Percentiles rank a stretch among this genome's conserved stretches.
These are phyloP conservation scores for Arabidopsis arenosa DNA, from an alignment of 345 rosid species.

Conservation along the genomic window DNA sequence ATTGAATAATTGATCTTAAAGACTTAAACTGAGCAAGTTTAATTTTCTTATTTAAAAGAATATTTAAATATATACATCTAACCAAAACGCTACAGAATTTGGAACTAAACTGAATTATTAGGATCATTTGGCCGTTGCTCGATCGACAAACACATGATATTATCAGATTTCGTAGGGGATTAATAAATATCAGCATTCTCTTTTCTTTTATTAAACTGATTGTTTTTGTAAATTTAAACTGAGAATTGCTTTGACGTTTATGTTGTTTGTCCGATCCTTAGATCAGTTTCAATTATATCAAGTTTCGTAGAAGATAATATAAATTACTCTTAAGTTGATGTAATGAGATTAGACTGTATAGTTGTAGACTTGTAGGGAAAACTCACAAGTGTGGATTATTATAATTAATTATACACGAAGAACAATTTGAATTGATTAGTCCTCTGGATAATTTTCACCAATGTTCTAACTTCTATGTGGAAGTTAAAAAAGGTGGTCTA, in stretches of 20 bases:
- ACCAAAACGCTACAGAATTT: neutral
- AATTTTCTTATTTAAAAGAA: neutral
- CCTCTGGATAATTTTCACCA: neutral
- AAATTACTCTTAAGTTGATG: constrained; percentile 12
- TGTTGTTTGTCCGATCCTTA: neutral
- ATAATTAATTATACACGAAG: neutral
- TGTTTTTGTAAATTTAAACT: neutral
- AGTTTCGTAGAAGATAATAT: constrained; percentile 15
- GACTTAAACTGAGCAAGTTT: neutral
- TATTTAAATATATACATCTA: neutral
- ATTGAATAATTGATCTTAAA: no score
- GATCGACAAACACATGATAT: constrained; percentile 10
- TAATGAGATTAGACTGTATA: constrained; percentile 22
- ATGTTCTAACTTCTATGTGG: neutral
- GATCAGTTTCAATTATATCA: neutral
- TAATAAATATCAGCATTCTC: neutral
- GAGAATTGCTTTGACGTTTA: neutral
- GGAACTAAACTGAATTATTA: neutral
- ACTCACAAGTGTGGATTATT: neutral
- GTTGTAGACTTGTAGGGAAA: constrained; percentile 2
- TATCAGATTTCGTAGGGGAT: neutral
- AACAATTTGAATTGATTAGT: neutral
- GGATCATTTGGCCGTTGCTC: neutral
- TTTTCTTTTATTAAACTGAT: neutral
- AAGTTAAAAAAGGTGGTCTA: neutral